Base-by-base conservation (phyloP, 1,284 basidiomycete species). In the Inonotus hispidus region DNA sequence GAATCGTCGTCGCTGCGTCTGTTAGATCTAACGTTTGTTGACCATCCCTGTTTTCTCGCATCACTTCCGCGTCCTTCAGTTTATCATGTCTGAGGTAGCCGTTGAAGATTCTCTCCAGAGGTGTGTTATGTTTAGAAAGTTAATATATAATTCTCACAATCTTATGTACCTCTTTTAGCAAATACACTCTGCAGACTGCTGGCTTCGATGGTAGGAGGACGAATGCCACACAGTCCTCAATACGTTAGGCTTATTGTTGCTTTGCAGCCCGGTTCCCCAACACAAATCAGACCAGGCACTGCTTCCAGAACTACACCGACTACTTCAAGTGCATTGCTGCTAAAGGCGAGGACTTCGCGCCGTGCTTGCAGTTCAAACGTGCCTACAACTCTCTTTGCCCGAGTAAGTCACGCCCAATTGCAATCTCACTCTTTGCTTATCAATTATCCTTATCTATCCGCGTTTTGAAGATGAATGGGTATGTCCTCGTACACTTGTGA, bases 301-400 rank as follows among this genome's bases (percentile, higher is more conserved):
- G 94, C 76, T 93, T 88, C 87, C 95, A 98, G 79, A 95, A 95
- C 79, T 98, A 94, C 76, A 89, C 91, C 64, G 94, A 99, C 78
- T 97, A 96, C 83, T 93, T 93, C 88, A 97, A 96, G 78, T 99
- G 97, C 75, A 80, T 98, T 70, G 81, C 92, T 71, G 95, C 94
- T 69, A 98, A 98, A 81, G 97, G 97, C 67, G 96, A 99, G 71
- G 97, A 99, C 64, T 98, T 89, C 74, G 87, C 89, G 23, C 95
- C 97, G 8, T 99, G 97, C 90, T 95, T 96, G 81, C 95, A 98
- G 79, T 99, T 99, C 88, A 93, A 91, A 82, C 87, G 88, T 73
- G 92, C 93, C 39, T 99, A 94, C 83, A 84, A 93, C 81, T 95
- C 95, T 58, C 86, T 99, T 66, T 99, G 97, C 81, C 97, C 97